These are phyloP conservation scores for Talaromyces sp. DNA, from an alignment of 2,329 filamentous ascomycete genomes.

Conservation along the genomic window DNA sequence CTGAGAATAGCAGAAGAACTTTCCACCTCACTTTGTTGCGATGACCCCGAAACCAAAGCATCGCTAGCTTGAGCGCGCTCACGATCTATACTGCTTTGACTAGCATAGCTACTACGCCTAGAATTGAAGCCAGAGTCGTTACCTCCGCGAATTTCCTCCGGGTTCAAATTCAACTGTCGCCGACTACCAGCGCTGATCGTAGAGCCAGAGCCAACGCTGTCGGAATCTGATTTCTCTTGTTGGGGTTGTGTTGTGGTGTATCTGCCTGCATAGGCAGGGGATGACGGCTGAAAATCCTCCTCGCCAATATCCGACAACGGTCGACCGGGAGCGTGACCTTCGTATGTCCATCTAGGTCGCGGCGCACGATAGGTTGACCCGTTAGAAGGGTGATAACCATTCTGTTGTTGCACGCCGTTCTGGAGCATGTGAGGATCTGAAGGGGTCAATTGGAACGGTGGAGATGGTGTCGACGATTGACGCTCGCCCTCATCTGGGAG, in stretches of 20 bases:
- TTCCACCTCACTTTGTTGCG: slow-evolving; percentile 51
- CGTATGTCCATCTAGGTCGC: slow-evolving; percentile 35
- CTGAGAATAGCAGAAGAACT: slow-evolving; percentile 74
- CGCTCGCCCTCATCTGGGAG: slow-evolving; percentile 64
- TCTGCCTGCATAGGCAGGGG: slow-evolving; percentile 20
- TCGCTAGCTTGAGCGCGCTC: slow-evolving; percentile 12
- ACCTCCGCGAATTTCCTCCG: neutral
- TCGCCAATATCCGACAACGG: slow-evolving; percentile 47
- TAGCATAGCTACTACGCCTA: slow-evolving; percentile 13
- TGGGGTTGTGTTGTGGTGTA: slow-evolving; percentile 15
- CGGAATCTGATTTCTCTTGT: slow-evolving; percentile 39
- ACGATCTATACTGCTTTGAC: slow-evolving; percentile 14
- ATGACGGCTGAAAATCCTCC: slow-evolving; percentile 35
- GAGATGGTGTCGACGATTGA: slow-evolving; percentile 50
- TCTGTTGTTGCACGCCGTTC: slow-evolving; percentile 14
- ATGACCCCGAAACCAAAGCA: slow-evolving; percentile 27
- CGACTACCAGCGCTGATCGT: slow-evolving; percentile 30
- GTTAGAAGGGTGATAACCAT: slow-evolving; percentile 2
- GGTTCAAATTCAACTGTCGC: slow-evolving; percentile 19
- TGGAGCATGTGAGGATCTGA: slow-evolving; percentile 23
- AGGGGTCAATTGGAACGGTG: slow-evolving; percentile 49
- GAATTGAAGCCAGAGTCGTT: slow-evolving; percentile 9
- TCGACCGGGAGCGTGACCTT: slow-evolving; percentile 38
- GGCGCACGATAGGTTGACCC: slow-evolving; percentile 22
- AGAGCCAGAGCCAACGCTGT: slow-evolving; percentile 38